Evolutionary conservation across 1,139 yeast species (phyloP).

Genomic region (Pichia terricola): DNA sequence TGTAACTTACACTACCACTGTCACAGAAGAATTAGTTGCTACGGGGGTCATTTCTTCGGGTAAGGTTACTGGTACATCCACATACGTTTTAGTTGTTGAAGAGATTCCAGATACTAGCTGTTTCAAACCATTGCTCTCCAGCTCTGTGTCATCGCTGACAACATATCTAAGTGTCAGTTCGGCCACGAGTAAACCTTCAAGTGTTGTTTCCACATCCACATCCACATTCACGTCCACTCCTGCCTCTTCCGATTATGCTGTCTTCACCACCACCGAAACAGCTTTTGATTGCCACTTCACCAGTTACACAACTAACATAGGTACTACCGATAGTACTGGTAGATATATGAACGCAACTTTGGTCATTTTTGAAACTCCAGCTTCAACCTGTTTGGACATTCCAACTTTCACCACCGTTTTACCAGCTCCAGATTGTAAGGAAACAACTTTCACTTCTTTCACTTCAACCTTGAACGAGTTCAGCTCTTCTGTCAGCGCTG

Average conservation of each 20-base stretch:
- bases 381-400: background rate
- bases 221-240: background rate
- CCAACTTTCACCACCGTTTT: background rate
- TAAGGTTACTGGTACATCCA: background rate
- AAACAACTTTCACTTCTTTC: background rate
- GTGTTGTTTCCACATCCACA: background rate
- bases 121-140: background rate
- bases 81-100: background rate
- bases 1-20: constrained; percentile 1
- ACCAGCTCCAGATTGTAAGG: background rate
- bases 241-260: background rate
- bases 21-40: background rate
- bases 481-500: background rate
- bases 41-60: background rate
- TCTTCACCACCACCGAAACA: background rate
- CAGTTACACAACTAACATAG: constrained; percentile 1
- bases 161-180: background rate
- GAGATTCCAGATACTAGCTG: constrained; percentile 1
- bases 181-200: background rate
- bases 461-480: background rate
- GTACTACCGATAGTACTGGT: constrained; percentile 1
- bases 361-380: constrained; percentile 3
- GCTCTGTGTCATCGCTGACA: background rate
- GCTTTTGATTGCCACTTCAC: background rate
- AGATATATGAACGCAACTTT: constrained; percentile 5